Conservation (phyloP, 23 red algal species). For the Gracilaria domingensis region DNA sequence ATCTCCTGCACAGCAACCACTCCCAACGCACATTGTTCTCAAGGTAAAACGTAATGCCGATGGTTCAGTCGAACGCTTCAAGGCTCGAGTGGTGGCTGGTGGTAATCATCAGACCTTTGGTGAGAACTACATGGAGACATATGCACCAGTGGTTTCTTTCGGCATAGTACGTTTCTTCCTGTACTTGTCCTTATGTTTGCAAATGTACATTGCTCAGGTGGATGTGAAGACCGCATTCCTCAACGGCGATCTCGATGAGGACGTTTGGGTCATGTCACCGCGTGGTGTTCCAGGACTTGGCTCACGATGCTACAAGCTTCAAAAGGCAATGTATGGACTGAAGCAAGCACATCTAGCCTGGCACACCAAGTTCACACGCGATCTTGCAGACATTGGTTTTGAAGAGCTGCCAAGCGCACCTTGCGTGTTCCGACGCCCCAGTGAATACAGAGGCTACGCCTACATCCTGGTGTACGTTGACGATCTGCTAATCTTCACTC, state of each 20-base stretch:
- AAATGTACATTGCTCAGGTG: slow-evolving; percentile 21
- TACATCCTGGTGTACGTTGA: slow-evolving; percentile 47
- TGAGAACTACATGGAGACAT: slow-evolving; percentile 7
- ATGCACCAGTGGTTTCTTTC: slow-evolving; percentile 16
- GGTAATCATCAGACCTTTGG: slow-evolving; percentile 15
- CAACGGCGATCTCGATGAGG: slow-evolving; percentile 32
- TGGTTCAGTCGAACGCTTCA: neutral
- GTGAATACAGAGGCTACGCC: neutral
- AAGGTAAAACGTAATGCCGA: slow-evolving; percentile 11
- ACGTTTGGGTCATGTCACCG: slow-evolving; percentile 19
- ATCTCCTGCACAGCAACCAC: slow-evolving; percentile 13
- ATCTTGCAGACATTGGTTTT: neutral
- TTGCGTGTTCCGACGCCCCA: neutral
- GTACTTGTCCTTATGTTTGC: neutral
- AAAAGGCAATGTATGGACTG: slow-evolving; percentile 22
- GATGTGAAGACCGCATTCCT: slow-evolving; percentile 35
- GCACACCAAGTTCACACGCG: neutral
- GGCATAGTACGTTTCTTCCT: slow-evolving; percentile 19
- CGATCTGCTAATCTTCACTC: slow-evolving; percentile 15
- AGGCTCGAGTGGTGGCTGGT: neutral
- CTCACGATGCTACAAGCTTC: slow-evolving; percentile 31
- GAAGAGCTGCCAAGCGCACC: neutral
- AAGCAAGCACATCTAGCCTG: slow-evolving; percentile 36
- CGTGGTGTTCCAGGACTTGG: slow-evolving; percentile 33
- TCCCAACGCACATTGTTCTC: slow-evolving; percentile 19